Conservation (phyloP, 1,284 basidiomycete genomes). For the Mycosarcoma maydis region DNA sequence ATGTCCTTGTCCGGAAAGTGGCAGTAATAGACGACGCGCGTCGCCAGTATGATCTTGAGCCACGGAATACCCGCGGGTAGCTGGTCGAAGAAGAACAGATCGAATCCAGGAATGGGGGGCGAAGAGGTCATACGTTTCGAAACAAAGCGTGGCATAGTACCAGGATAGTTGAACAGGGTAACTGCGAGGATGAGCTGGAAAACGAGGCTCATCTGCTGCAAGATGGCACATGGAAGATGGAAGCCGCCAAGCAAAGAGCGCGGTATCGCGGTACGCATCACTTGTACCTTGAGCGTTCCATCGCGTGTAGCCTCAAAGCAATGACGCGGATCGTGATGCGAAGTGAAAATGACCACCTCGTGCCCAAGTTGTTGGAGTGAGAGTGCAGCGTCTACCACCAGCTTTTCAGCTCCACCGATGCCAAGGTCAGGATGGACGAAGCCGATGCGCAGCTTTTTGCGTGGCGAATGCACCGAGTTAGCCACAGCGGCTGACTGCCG, state of each 20-base stretch:
- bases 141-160: slow-evolving; percentile 59
- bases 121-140: slow-evolving; percentile 42
- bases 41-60: slow-evolving; percentile 75
- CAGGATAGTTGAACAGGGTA: slow-evolving; percentile 63
- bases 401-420: slow-evolving; percentile 94
- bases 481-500: slow-evolving; percentile 43
- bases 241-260: slow-evolving; percentile 80
- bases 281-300: slow-evolving; percentile 81
- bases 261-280: slow-evolving; percentile 80
- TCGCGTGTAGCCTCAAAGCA: slow-evolving; percentile 64
- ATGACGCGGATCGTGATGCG: slow-evolving; percentile 80
- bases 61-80: slow-evolving; percentile 89
- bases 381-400: slow-evolving; percentile 94
- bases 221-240: slow-evolving; percentile 88
- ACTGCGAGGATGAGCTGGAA: slow-evolving; percentile 58
- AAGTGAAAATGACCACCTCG: slow-evolving; percentile 90
- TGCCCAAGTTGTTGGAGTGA: slow-evolving; percentile 86
- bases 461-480: slow-evolving; percentile 44
- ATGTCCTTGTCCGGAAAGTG: slow-evolving; percentile 88
- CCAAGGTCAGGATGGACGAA: slow-evolving; percentile 96
- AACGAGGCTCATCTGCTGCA: slow-evolving; percentile 82
- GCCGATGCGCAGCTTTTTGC: slow-evolving; percentile 72
- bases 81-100: slow-evolving; percentile 94
- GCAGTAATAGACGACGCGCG: slow-evolving; percentile 92
- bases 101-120: slow-evolving; percentile 69